These are phyloP conservation scores for Bothia castanella DNA, from an alignment of 1,284 basidiomycete genomes.

Conservation along the genomic window DNA sequence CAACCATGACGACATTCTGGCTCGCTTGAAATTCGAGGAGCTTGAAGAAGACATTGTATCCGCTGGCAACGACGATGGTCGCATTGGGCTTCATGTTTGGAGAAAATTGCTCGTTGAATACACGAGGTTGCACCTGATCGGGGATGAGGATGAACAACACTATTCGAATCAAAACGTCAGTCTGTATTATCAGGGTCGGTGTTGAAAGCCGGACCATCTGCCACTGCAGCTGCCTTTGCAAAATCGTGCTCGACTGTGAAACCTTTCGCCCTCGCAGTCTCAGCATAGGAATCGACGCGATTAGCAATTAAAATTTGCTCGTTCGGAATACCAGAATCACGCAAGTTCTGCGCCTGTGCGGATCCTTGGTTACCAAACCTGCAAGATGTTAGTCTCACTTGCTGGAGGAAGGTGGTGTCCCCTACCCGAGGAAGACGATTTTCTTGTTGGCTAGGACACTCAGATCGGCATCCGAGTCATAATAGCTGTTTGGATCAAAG, in stretches of 20 bases:
- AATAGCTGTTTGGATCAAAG: conserved; percentile 42
- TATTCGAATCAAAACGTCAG: conserved; percentile 22
- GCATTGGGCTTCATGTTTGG: conserved; percentile 48
- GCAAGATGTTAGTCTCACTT: conserved; percentile 1
- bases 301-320: conserved; percentile 59
- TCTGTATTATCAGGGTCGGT: background rate
- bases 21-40: conserved; percentile 50
- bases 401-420: background rate
- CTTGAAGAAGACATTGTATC: conserved; percentile 64
- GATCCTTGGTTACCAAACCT: conserved; percentile 68
- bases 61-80: conserved; percentile 58
- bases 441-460: conserved; percentile 45
- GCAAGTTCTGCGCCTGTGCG: conserved; percentile 62
- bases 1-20: conserved; percentile 67
- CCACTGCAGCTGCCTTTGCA: conserved; percentile 49
- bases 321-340: conserved; percentile 61
- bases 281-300: conserved; percentile 54
- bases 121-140: conserved; percentile 58
- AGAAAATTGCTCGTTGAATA: conserved; percentile 55
- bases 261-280: conserved; percentile 52
- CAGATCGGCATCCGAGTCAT: conserved; percentile 58
- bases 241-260: conserved; percentile 59
- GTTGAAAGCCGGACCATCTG: conserved; percentile 42
- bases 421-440: conserved; percentile 60
- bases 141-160: conserved; percentile 61